Percentiles rank a stretch among this genome's conserved stretches.
Conservation (phyloP, 768 basidiomycete species). For the Kwoniella shandongensis region DNA sequence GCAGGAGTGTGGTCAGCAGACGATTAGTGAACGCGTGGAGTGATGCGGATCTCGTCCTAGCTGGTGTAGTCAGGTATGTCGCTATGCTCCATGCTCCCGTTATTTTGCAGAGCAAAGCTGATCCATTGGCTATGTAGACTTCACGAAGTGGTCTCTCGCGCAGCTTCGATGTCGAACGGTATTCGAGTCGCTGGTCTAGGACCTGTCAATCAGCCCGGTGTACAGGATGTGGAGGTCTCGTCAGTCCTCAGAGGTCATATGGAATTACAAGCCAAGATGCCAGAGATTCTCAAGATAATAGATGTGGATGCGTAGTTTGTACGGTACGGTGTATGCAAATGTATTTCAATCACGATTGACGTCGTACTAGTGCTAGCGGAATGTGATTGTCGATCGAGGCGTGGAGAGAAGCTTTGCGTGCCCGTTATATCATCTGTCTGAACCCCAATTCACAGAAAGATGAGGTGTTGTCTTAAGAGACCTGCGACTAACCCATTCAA, state of each 20-base stretch:
- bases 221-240: slow-evolving; percentile 54
- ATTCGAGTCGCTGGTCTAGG: slow-evolving; percentile 51
- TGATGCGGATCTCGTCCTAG: slow-evolving; percentile 54
- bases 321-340: too few species aligned
- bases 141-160: slow-evolving; percentile 55
- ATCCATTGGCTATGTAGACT: slow-evolving; percentile 38
- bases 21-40: slow-evolving; percentile 55
- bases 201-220: slow-evolving; percentile 46
- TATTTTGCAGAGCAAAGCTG: neutral
- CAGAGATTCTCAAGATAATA: slow-evolving; percentile 44
- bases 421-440: too few species aligned
- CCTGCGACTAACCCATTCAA: too few species aligned
- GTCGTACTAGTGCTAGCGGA: too few species aligned
- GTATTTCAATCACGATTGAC: too few species aligned
- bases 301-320: slow-evolving; percentile 47
- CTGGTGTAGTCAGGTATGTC: slow-evolving; percentile 52
- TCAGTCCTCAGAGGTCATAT: slow-evolving; percentile 52
- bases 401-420: too few species aligned
- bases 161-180: slow-evolving; percentile 47
- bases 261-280: slow-evolving; percentile 52
- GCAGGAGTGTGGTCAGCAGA: slow-evolving; percentile 51
- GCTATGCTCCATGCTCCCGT: neutral
- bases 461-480: too few species aligned
- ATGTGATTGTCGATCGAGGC: too few species aligned
- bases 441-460: too few species aligned